These are phyloP conservation scores for Furcasterigmium furcatum DNA, from an alignment of 2,329 filamentous ascomycete genomes.

Conservation along the genomic window DNA sequence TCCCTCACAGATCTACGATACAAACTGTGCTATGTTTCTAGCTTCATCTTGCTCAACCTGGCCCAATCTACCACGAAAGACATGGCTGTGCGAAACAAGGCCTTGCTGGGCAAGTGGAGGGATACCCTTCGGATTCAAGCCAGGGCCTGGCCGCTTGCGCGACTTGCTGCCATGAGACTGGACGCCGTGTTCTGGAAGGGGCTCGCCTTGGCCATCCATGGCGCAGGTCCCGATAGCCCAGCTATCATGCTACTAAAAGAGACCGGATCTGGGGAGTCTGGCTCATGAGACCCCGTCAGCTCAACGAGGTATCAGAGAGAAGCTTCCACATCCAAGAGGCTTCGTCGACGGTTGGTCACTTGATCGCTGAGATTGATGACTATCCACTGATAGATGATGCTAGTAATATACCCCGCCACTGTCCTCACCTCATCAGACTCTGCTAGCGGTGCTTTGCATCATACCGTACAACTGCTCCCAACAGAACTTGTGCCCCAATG, in stretches of 20 bases:
- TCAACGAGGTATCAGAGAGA: too few relatives aligned
- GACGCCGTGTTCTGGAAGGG: slow-evolving; percentile 20
- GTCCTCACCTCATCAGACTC: too few relatives aligned
- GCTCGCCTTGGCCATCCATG: slow-evolving; percentile 11
- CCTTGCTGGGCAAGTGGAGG: slow-evolving; percentile 16
- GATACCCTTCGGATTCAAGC: slow-evolving; percentile 18
- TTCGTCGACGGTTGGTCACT: too few relatives aligned
- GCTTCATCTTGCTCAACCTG: slow-evolving; percentile 18
- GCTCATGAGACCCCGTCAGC: too few relatives aligned
- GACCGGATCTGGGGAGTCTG: neutral
- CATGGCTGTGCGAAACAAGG: slow-evolving; percentile 12
- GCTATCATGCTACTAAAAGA: slow-evolving; percentile 12
- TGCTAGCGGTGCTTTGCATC: slow-evolving; percentile 8
- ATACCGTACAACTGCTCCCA: slow-evolving; percentile 18
- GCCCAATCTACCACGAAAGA: slow-evolving; percentile 15
- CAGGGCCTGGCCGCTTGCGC: slow-evolving; percentile 17
- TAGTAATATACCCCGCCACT: too few relatives aligned
- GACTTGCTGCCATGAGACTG: slow-evolving; percentile 18
- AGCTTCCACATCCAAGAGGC: too few relatives aligned
- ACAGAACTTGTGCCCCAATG: slow-evolving; percentile 21
- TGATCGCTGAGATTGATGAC: too few relatives aligned
- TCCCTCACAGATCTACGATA: slow-evolving; percentile 15
- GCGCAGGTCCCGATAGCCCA: slow-evolving; percentile 15
- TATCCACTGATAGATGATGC: neutral
- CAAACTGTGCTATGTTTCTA: slow-evolving; percentile 19